Conservation (phyloP, 1,284 basidiomycete genomes). For the Sporisorium scitamineum region DNA sequence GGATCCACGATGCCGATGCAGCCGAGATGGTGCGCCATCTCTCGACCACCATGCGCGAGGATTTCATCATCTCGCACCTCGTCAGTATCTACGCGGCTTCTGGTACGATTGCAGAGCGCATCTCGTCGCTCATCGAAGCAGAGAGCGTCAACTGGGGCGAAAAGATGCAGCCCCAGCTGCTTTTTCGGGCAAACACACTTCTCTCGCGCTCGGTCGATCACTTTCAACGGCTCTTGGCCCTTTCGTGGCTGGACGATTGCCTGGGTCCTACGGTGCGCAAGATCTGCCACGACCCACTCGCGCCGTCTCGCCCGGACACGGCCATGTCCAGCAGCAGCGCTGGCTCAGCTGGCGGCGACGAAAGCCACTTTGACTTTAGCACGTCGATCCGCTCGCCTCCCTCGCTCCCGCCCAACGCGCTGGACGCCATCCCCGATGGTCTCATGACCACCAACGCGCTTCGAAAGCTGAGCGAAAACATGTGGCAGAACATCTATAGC, state of each 20-base stretch:
- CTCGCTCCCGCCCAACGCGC: slow-evolving; percentile 18
- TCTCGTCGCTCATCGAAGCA: slow-evolving; percentile 43
- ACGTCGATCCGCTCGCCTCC: slow-evolving; percentile 32
- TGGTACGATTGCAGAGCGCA: slow-evolving; percentile 53
- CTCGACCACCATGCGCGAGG: slow-evolving; percentile 51
- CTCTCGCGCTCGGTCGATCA: slow-evolving; percentile 60
- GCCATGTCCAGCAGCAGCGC: slow-evolving; percentile 10
- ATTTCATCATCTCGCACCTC: slow-evolving; percentile 50
- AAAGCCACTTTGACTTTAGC: slow-evolving; percentile 25
- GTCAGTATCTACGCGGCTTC: slow-evolving; percentile 54
- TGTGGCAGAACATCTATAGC: slow-evolving; percentile 62
- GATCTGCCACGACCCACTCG: slow-evolving; percentile 48
- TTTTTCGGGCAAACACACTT: slow-evolving; percentile 63
- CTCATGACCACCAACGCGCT: slow-evolving; percentile 38
- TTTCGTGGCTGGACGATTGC: slow-evolving; percentile 56
- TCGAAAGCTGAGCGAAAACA: slow-evolving; percentile 41
- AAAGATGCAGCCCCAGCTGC: slow-evolving; percentile 51
- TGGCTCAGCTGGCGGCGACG: slow-evolving; percentile 18
- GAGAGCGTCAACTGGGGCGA: slow-evolving; percentile 52
- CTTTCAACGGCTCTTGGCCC: slow-evolving; percentile 54
- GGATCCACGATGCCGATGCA: slow-evolving; percentile 38
- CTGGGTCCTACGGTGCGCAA: slow-evolving; percentile 53
- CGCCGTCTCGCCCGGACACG: slow-evolving; percentile 25
- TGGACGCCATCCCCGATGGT: slow-evolving; percentile 38
- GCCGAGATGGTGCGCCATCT: slow-evolving; percentile 39